phyloP scores from a whole-genome alignment of 2,329 filamentous ascomycete species.

The Neofusicoccum ribis region DNA sequence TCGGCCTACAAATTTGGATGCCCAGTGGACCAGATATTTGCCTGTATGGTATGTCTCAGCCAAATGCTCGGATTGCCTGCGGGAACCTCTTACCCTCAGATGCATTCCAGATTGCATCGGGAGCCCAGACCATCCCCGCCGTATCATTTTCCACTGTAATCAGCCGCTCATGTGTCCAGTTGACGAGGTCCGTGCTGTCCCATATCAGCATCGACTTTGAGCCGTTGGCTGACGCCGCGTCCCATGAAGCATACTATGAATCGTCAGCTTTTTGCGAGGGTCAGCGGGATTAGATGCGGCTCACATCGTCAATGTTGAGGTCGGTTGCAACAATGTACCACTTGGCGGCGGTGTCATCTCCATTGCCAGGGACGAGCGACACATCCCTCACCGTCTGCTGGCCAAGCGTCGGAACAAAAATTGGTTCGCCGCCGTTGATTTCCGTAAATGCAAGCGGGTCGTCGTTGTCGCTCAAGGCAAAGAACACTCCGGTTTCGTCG shows the following conservation, averaged over 20 bases:
- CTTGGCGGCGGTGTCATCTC: constrained; percentile 18
- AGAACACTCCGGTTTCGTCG: background rate
- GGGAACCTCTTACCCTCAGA: background rate
- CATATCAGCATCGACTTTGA: constrained; percentile 22
- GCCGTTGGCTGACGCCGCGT: constrained; percentile 20
- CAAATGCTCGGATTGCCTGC: background rate
- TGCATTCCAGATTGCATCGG: constrained; percentile 21
- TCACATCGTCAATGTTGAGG: background rate
- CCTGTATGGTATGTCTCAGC: background rate
- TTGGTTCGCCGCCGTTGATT: constrained; percentile 21
- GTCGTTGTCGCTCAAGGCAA: background rate
- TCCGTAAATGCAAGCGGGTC: constrained; percentile 13
- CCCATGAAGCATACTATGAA: constrained; percentile 21
- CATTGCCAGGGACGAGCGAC: constrained; percentile 10
- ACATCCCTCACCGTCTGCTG: constrained; percentile 23
- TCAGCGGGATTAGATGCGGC: no score
- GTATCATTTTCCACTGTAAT: constrained; percentile 21
- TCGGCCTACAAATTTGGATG: constrained; percentile 20
- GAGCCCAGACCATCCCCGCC: constrained; percentile 24
- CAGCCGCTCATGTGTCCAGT: constrained; percentile 21
- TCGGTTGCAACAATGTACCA: constrained; percentile 20
- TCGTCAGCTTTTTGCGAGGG: constrained; percentile 11
- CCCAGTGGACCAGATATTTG: constrained; percentile 8
- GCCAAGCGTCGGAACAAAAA: constrained; percentile 22
- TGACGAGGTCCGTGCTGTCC: constrained; percentile 20